Base-by-base conservation (phyloP, 108 stramenopile species). In the Cafeteria roenbergensis region DNA sequence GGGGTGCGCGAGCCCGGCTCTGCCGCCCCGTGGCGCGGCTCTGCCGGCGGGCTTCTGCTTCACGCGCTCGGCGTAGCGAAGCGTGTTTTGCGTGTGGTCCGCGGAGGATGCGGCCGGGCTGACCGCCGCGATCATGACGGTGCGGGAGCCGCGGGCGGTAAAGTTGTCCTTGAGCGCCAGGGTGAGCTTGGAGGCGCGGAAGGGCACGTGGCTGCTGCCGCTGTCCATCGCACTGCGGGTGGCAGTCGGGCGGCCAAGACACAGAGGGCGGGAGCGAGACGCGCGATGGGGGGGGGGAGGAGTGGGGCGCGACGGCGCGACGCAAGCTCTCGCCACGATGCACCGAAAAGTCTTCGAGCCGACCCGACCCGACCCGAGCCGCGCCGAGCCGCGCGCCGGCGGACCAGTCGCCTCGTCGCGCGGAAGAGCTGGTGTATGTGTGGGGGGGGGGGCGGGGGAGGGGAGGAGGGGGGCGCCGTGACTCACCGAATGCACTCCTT, bases 61-160 rank as follows among this genome's bases (percentile, higher is more conserved):
- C 68, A 93, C 88, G 14, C 92, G 75, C 75, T 93, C 92, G 0
- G 92, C 95, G 69, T 94, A 97, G 14, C 98, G 82, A 50, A 99
- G 74, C 14, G 98, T 99, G 70, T 99, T 99, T 34, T 94, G 56
- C 2, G 95, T 95, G 70, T 99, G 95, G 74, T 99, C 98, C 3
- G 92, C 84, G 6, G 89, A 78, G 0, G 86, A 86, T 0, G 89
- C 88, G 8, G 83, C 89, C 0, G 98, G 98, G 12, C 85, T 86
- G 22, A 99, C 82, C 14, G 88, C 92, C 8, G 93, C 92, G 77
- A 99, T 94, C 95, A 99, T 99, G 26, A 90, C 92, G 8, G 94
- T 94, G 50, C 87, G 84, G 35, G 92, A 88, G 37, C 69, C 53
- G 30, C 78, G 83, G n/a, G 85, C 80, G 2, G 94, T 91, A 76